These are phyloP conservation scores for Russula sp. DNA, from an alignment of 768 basidiomycete genomes.

Conservation along the genomic window DNA sequence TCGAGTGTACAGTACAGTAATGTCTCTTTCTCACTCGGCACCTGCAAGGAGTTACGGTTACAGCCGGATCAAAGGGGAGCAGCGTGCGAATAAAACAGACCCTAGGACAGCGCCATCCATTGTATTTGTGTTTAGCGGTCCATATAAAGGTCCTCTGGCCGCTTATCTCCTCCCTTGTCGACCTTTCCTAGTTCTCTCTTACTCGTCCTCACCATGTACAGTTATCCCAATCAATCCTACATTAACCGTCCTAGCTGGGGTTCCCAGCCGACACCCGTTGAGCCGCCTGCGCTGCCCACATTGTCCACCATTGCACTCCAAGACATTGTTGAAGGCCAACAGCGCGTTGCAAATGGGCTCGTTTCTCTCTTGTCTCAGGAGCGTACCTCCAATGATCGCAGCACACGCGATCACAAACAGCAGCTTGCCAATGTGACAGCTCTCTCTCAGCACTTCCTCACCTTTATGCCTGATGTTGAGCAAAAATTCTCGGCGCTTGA, in stretches of 20 bases:
- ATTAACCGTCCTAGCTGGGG: neutral
- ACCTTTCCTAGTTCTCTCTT: neutral
- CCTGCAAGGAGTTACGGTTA: neutral
- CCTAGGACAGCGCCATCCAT: slow-evolving; percentile 1
- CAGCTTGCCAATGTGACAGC: slow-evolving; percentile 6
- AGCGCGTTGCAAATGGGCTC: slow-evolving; percentile 10
- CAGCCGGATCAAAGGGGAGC: neutral
- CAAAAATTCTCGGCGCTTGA: slow-evolving; percentile 7
- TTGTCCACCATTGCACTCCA: slow-evolving; percentile 12
- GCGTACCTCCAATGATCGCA: neutral
- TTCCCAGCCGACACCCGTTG: neutral
- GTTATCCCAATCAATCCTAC: slow-evolving; percentile 3
- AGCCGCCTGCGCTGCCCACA: neutral
- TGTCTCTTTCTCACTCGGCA: neutral
- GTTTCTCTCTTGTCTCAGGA: slow-evolving; percentile 13
- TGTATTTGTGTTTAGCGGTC: neutral
- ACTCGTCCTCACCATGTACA: slow-evolving; percentile 4
- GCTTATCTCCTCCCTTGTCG: neutral
- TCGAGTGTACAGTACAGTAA: neutral
- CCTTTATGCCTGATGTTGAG: slow-evolving; percentile 17
- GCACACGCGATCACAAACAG: slow-evolving; percentile 14
- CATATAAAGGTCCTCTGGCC: slow-evolving; percentile 5
- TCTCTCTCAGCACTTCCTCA: slow-evolving; percentile 14
- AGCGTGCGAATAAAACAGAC: neutral
- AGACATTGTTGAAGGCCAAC: slow-evolving; percentile 17